Evolutionary conservation across 352 stramenopile species (phyloP), one percentile per base, ranked within the genome.

Genomic region (Globisporangium barbulae): DNA sequence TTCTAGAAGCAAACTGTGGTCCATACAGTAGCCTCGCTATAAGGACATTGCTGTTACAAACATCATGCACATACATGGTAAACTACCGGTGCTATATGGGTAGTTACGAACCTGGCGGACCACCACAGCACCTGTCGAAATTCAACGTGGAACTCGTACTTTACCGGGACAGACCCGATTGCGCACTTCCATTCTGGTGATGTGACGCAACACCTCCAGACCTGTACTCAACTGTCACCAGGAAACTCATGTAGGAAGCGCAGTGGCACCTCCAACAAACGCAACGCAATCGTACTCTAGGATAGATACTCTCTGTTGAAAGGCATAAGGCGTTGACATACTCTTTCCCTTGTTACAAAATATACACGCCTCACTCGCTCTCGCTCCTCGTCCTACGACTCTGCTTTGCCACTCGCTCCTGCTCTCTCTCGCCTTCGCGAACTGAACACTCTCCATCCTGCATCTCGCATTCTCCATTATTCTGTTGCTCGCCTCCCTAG

Each of bases 1-100:
- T 58, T 58, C 52, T 58, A 58, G 52, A 58, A 58, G 52, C 52
- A 42, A 19, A 48, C 42, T 48, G 42, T 5, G 39, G 39, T n/a
- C 39, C 39, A 45, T 45, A 45, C 19, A 45, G 39, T 7, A n/a
- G 19, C 39, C 39, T 45, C 39, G 13, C 6, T n/a, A 45, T 45
- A 45, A n/a, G 12, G 15, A 45, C 15, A n/a, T n/a, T 19, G 2
- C 19, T 12, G 39, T n/a, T 45, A 45, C 19, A 13, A 45, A 45
- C 39, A 45, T 4, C 0, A 15, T 45, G 5, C 15, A 4, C 1
- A 45, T n/a, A 45, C 39, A 45, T 45, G 3, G 5, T 7, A 2
- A 45, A 45, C 13, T n/a, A 13, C 15, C 6, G 39, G 39, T 45
- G 1, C 5, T 45, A 13, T 21, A n/a, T 3, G 2, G 39, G 10